Evolutionary conservation across 805 yeast genomes (phyloP), one percentile per base, ranked within the genome.

Genomic region (Pichia membranifaciens): DNA sequence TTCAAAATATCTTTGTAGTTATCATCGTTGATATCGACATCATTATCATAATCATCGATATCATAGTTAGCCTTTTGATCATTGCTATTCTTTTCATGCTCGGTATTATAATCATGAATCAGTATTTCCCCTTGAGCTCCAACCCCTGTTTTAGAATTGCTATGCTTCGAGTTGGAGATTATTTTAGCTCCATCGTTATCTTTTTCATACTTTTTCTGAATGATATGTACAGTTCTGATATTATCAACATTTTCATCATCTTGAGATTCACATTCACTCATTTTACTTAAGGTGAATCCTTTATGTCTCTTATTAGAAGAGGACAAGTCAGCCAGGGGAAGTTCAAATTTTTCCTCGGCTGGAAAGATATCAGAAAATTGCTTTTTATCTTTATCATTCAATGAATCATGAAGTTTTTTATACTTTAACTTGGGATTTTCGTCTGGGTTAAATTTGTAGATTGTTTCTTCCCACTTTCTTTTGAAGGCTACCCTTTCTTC

Each of bases 401-500:
- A 35, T 13, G 44, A 28, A 23, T 46, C 37, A 28, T 45, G 40
- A 2, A 45, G 12, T 4, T 37, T 36, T 34, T 43, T 41, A 5
- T 34, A 44, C 40, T 51, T 51, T 22, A 15, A 9, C 3, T 20
- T 18, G 3, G 50, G 51, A 25, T 38, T 21, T 9, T 41, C 51
- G 13, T 39, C 45, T 21, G 46, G 50, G 17, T 43, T 53, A 47
- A 33, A 36, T 3, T 25, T 22, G 37, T 51, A 53, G 34, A 46
- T 53, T 5, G 48, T 34, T 12, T 44, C 47, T 34, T 58, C 60
- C 62, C 63, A 64, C 7, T 45, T 29, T 15, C 38, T 37, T 35
- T 57, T 57, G 37, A 38, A 61, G 0, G 45, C 41, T 10, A 52
- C 53, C 46, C 68, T 54, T 43, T 61, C 58, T 3, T 54, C 54